A percentile compares a stretch with the other conserved stretches of the same genome.
These are phyloP conservation scores for Allantophomopsis cytisporea DNA, from an alignment of 2,329 filamentous ascomycete species.

Conservation along the genomic window DNA sequence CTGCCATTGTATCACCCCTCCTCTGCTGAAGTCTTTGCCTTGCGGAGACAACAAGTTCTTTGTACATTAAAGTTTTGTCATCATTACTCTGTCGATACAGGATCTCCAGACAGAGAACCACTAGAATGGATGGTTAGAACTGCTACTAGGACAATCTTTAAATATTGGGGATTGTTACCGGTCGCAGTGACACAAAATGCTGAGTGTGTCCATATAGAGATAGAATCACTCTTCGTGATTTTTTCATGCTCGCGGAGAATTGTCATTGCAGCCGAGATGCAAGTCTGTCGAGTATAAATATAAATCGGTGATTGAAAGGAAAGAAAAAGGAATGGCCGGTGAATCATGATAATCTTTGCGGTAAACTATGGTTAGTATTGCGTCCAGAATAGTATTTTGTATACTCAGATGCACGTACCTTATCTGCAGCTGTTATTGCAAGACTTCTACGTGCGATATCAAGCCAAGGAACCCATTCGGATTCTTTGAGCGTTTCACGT, in stretches of 20 bases:
- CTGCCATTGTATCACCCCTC: not conserved
- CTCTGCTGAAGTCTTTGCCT: too few relatives aligned
- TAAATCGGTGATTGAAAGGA: conserved; percentile 20
- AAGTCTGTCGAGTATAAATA: conserved; percentile 20
- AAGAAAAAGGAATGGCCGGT: conserved; percentile 21
- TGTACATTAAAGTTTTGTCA: too few relatives aligned
- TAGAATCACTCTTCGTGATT: conserved; percentile 7
- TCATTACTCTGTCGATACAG: too few relatives aligned
- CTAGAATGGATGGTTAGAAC: too few relatives aligned
- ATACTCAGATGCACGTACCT: conserved; percentile 4
- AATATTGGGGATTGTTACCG: not conserved
- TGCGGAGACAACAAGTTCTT: too few relatives aligned
- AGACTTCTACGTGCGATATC: conserved; percentile 20
- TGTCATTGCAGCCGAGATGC: conserved; percentile 23
- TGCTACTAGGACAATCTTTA: too few relatives aligned
- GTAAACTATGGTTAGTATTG: not conserved
- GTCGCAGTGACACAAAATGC: conserved; percentile 16
- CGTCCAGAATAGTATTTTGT: too few relatives aligned
- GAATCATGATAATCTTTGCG: conserved; percentile 24
- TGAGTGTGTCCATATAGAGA: conserved; percentile 15
- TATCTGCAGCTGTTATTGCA: conserved; percentile 23
- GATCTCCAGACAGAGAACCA: too few relatives aligned
- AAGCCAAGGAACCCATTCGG: conserved; percentile 19
- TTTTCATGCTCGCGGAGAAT: conserved; percentile 18
- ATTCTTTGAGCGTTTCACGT: conserved; percentile 5